Evolutionary conservation across 495 filamentous ascomycete genomes (phyloP).

Genomic region (Lentithecium fluviatile): DNA sequence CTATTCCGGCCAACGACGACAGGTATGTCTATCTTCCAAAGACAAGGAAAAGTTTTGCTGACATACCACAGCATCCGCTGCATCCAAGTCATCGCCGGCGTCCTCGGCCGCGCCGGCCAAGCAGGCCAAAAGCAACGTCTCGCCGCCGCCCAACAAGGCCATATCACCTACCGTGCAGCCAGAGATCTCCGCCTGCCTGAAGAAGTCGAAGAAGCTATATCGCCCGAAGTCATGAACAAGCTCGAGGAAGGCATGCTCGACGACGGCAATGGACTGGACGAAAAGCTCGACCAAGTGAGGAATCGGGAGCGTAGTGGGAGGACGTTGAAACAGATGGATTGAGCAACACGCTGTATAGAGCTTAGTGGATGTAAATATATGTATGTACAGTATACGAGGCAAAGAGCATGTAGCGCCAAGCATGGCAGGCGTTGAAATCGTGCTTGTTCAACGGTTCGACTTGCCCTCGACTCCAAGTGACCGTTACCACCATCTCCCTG

Average conservation of each 20-base stretch:
- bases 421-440: no score
- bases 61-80: slow-evolving; percentile 63
- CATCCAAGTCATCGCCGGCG: slow-evolving; percentile 76
- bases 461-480: no score
- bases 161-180: slow-evolving; percentile 57
- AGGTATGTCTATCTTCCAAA: slow-evolving; percentile 60
- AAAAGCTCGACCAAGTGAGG: slow-evolving; percentile 9
- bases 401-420: background rate
- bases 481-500: no score
- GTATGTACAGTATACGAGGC: background rate
- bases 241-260: background rate
- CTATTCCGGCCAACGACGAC: slow-evolving; percentile 96
- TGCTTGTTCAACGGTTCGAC: no score
- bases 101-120: slow-evolving; percentile 81
- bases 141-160: slow-evolving; percentile 58
- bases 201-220: background rate
- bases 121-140: slow-evolving; percentile 67
- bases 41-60: no score
- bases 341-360: no score
- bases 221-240: background rate
- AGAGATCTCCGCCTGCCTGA: slow-evolving; percentile 25
- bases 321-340: background rate
- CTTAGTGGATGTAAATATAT: background rate
- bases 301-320: slow-evolving; percentile 10
- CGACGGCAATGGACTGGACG: slow-evolving; percentile 12